Percentiles rank a stretch among this genome's conserved stretches.
phyloP scores from a whole-genome alignment of 169 alveolate species.

The Cryptosporidium felis region DNA sequence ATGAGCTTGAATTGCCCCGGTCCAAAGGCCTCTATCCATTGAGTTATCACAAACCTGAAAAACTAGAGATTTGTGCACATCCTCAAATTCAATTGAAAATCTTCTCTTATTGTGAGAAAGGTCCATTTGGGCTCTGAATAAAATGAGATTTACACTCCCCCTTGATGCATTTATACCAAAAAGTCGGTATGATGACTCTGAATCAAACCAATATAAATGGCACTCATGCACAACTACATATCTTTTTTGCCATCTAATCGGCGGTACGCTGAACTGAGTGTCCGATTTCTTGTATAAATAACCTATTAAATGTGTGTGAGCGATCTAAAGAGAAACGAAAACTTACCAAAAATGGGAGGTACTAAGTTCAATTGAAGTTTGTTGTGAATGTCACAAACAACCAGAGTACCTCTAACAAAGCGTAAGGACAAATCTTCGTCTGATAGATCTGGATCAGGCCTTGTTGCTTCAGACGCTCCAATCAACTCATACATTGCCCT shows the following conservation, averaged over 20 bases:
- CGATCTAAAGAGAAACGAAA: neutral
- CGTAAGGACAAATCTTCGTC: conserved; percentile 64
- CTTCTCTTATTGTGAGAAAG: conserved; percentile 61
- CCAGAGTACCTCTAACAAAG: conserved; percentile 62
- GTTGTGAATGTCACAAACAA: conserved; percentile 52
- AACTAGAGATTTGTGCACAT: conserved; percentile 35
- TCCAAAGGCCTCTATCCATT: conserved; percentile 72
- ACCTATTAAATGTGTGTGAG: neutral
- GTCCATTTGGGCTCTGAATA: conserved; percentile 68
- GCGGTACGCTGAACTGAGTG: conserved; percentile 48
- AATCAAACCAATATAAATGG: conserved; percentile 70
- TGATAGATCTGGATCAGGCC: conserved; percentile 65
- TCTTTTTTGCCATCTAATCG: conserved; percentile 68
- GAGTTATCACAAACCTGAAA: conserved; percentile 62
- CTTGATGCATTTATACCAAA: conserved; percentile 65
- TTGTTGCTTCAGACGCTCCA: conserved; percentile 55
- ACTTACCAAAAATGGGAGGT: conserved; percentile 71
- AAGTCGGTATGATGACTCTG: conserved; percentile 61
- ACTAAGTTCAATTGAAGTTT: conserved; percentile 51
- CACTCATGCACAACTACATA: conserved; percentile 70
- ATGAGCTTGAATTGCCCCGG: conserved; percentile 69
- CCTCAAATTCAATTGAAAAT: conserved; percentile 62
- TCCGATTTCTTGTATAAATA: conserved; percentile 52
- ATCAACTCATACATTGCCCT: conserved; percentile 68
- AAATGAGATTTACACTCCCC: conserved; percentile 65